Evolutionary conservation across 2,329 filamentous ascomycete species (phyloP).

Genomic region (Pestalotiopsis sp.): DNA sequence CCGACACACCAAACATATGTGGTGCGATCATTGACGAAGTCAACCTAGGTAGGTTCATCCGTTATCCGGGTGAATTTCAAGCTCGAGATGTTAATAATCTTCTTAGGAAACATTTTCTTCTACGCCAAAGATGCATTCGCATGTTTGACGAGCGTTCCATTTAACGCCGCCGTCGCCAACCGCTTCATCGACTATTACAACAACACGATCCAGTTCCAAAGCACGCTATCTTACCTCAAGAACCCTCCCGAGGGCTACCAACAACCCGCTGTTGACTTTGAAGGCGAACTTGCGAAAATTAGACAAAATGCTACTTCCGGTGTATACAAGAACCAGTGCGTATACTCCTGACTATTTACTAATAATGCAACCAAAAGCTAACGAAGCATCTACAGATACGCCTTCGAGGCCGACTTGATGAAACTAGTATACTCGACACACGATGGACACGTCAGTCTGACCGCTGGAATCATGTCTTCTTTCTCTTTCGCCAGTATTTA

Average conservation of each 20-base stretch:
- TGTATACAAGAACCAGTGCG: slow-evolving; percentile 35
- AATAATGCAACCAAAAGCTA: not conserved
- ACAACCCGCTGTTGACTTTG: slow-evolving; percentile 39
- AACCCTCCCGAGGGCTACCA: slow-evolving; percentile 42
- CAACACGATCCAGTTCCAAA: slow-evolving; percentile 47
- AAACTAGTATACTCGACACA: slow-evolving; percentile 34
- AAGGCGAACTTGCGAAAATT: slow-evolving; percentile 30
- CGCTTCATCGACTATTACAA: slow-evolving; percentile 48
- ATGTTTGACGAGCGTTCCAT: slow-evolving; percentile 47
- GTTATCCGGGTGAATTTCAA: not conserved
- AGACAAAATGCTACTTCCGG: slow-evolving; percentile 34
- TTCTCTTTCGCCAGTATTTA: slow-evolving; percentile 35
- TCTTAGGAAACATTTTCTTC: slow-evolving; percentile 14
- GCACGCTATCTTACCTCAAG: slow-evolving; percentile 43
- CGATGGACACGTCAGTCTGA: slow-evolving; percentile 37
- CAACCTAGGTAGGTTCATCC: not conserved
- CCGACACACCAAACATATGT: not conserved
- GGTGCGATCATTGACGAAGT: not conserved
- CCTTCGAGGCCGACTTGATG: slow-evolving; percentile 39
- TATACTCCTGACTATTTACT: not conserved
- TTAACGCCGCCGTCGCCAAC: slow-evolving; percentile 44
- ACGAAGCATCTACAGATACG: slow-evolving; percentile 17
- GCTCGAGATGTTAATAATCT: not conserved
- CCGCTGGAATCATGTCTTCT: slow-evolving; percentile 29
- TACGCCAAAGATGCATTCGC: slow-evolving; percentile 33